These are phyloP conservation scores for Peronosclerospora sorghi DNA, from an alignment of 352 stramenopile genomes.

Conservation along the genomic window DNA sequence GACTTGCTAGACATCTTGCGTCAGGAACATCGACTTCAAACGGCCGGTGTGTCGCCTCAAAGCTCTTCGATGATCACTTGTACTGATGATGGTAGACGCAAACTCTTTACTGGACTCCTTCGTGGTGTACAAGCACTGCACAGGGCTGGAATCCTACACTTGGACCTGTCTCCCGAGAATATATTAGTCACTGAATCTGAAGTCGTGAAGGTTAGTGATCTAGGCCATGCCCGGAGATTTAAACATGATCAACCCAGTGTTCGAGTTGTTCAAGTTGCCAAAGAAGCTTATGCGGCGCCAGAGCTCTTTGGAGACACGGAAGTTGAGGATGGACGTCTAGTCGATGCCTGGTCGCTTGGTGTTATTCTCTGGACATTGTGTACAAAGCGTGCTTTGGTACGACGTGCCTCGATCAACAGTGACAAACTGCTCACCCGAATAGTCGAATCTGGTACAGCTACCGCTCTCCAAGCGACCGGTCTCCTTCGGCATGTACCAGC, in stretches of 20 bases:
- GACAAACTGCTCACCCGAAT: conserved; percentile 45
- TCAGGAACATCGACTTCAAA: conserved; percentile 33
- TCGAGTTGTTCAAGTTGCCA: conserved; percentile 28
- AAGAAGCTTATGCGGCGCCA: conserved; percentile 56
- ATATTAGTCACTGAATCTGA: conserved; percentile 83
- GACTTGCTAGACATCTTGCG: conserved; percentile 49
- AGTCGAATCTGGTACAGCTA: conserved; percentile 10
- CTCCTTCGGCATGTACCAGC: conserved; percentile 17
- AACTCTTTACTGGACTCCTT: conserved; percentile 65
- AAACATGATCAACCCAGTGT: conserved; percentile 13
- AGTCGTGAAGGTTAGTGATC: conserved; percentile 80
- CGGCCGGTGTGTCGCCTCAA: conserved; percentile 20
- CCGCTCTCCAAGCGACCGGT: conserved; percentile 20
- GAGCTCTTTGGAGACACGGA: conserved; percentile 30
- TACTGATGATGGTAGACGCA: conserved; percentile 26
- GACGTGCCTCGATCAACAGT: conserved; percentile 25
- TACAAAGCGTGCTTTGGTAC: conserved; percentile 49
- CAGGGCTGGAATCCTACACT: conserved; percentile 75
- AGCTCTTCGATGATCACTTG: conserved; percentile 22
- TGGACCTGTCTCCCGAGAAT: conserved; percentile 93
- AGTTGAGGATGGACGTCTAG: conserved; percentile 39
- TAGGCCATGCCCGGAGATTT: conserved; percentile 66
- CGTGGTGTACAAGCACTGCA: conserved; percentile 83
- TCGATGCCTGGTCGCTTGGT: conserved; percentile 61
- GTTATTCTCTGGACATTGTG: conserved; percentile 59